Conservation (phyloP, 331 rosid genomes). For the Quercus phellos region DNA sequence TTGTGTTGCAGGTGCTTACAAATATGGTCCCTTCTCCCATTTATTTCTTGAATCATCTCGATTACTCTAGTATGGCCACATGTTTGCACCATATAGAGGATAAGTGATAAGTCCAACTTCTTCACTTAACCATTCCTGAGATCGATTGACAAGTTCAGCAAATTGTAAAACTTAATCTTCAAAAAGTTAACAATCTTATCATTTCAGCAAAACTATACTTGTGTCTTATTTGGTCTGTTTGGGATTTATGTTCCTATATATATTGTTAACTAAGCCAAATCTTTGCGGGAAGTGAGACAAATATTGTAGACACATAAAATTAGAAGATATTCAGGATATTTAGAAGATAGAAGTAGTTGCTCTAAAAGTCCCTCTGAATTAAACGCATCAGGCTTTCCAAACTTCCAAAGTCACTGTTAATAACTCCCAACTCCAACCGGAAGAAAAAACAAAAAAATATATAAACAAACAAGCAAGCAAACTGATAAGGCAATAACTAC, state of each 20-base stretch:
- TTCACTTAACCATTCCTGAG: not conserved
- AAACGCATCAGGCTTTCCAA: too few species aligned
- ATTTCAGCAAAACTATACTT: not conserved
- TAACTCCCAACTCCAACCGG: too few species aligned
- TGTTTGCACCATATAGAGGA: not conserved
- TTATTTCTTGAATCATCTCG: not conserved
- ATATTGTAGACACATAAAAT: not conserved
- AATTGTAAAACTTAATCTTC: not conserved
- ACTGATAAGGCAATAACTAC: not conserved
- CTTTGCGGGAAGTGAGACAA: not conserved
- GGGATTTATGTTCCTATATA: too few species aligned
- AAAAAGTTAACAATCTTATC: too few species aligned
- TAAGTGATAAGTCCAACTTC: not conserved
- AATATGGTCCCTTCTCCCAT: not conserved
- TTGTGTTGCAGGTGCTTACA: too few species aligned
- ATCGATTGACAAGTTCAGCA: not conserved
- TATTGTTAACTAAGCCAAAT: too few species aligned
- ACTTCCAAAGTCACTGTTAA: too few species aligned
- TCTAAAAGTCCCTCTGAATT: not conserved
- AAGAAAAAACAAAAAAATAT: too few species aligned
- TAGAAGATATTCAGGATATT: not conserved
- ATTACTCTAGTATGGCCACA: not conserved
- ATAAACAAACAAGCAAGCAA: not conserved
- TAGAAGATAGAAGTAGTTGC: not conserved
- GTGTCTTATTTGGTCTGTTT: not conserved